phyloP scores from a whole-genome alignment of 1,284 basidiomycete species.

The Microbotryomycetes sp. region DNA sequence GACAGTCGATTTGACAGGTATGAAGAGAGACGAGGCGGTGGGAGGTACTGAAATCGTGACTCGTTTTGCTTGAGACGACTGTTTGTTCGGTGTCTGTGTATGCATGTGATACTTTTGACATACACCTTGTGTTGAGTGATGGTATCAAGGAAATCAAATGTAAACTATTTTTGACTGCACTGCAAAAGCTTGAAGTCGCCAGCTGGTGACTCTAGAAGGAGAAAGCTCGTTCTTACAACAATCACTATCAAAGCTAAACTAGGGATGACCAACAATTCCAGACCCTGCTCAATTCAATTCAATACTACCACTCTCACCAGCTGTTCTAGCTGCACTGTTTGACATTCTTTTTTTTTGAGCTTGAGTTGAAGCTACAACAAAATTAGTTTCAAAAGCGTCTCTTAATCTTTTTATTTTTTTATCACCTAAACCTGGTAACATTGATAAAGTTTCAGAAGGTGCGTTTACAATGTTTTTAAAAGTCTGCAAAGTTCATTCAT shows the following conservation, averaged over 20 bases:
- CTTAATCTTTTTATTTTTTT: constrained; percentile 71
- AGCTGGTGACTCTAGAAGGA: not conserved
- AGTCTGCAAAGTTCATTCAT: constrained; percentile 52
- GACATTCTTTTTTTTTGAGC: constrained; percentile 20
- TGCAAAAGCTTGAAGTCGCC: too few species aligned
- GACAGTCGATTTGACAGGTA: not conserved
- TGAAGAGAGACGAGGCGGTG: not conserved
- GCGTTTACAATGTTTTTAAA: constrained; percentile 71
- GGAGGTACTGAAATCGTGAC: too few species aligned
- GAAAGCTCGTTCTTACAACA: not conserved
- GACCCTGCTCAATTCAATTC: constrained; percentile 14
- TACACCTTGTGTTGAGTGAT: too few species aligned
- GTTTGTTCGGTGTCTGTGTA: too few species aligned
- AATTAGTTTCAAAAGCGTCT: constrained; percentile 50
- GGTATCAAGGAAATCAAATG: too few species aligned
- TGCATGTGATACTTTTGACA: too few species aligned
- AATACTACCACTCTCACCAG: not conserved
- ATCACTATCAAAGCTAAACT: too few species aligned
- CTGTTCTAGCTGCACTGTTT: not conserved
- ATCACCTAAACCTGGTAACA: constrained; percentile 87
- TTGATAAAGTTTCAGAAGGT: constrained; percentile 64
- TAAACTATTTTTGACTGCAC: too few species aligned
- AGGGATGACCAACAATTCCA: too few species aligned
- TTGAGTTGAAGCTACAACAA: constrained; percentile 37
- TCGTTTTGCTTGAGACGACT: too few species aligned